phyloP scores from a whole-genome alignment of 495 filamentous ascomycete species.

The Tirmania nivea region DNA sequence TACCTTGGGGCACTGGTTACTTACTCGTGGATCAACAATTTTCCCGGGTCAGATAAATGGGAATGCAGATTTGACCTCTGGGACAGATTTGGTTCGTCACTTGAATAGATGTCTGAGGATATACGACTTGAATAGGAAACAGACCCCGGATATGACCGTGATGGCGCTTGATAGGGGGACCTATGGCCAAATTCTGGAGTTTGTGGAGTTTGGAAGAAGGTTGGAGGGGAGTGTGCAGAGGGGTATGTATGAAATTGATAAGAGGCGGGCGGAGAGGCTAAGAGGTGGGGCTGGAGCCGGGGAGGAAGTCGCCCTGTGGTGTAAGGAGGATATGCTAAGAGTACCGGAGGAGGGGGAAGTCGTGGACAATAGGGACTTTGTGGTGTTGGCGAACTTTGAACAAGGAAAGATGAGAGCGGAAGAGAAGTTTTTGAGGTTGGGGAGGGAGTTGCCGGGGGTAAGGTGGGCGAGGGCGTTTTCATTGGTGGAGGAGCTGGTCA shows the following conservation, averaged over 20 bases:
- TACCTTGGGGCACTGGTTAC: slow-evolving; percentile 34
- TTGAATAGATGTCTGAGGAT: background rate
- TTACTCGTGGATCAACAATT: slow-evolving; percentile 35
- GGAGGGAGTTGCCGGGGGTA: slow-evolving; percentile 4
- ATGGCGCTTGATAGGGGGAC: slow-evolving; percentile 20
- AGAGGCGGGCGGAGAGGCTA: slow-evolving; percentile 15
- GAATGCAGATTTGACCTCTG: background rate
- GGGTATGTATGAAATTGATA: slow-evolving; percentile 19
- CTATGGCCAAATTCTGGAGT: slow-evolving; percentile 21
- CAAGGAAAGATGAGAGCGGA: background rate
- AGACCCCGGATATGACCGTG: slow-evolving; percentile 19
- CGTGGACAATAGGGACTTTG: slow-evolving; percentile 21
- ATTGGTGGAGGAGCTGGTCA: slow-evolving; percentile 7
- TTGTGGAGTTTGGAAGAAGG: slow-evolving; percentile 18
- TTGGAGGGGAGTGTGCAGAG: slow-evolving; percentile 18
- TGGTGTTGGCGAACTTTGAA: slow-evolving; percentile 18
- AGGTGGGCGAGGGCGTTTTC: slow-evolving; percentile 15
- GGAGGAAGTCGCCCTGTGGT: background rate
- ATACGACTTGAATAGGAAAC: slow-evolving; percentile 15
- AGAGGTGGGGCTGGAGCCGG: slow-evolving; percentile 1
- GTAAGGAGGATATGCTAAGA: background rate
- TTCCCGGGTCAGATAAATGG: slow-evolving; percentile 9
- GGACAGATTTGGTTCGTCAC: background rate
- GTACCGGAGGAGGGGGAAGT: slow-evolving; percentile 2
- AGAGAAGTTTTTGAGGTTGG: background rate